Evolutionary conservation across 495 filamentous ascomycete genomes (phyloP), one percentile per base, ranked within the genome.

Genomic region (Diplogelasinospora grovesii): DNA sequence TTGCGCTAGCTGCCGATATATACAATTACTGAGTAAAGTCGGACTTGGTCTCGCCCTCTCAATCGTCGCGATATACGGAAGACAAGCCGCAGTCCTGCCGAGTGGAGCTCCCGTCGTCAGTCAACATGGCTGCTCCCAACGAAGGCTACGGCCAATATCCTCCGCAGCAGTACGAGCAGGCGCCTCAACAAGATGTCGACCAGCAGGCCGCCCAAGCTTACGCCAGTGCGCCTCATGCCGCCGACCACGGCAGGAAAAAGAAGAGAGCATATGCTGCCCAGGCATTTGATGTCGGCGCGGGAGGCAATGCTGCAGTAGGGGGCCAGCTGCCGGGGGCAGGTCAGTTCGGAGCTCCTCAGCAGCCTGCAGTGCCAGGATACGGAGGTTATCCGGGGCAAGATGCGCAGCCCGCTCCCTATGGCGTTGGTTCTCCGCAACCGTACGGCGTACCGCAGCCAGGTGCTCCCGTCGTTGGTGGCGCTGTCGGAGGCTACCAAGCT

Each of bases 261-360:
- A 94, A 95, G 73, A 74, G 88, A 62, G 79, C 82, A 28, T 98
- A 98, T 69, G 92, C 93, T 18, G 86, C 86, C 19, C 83, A 89
- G 59, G 90, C 89, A 5, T 98, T 90, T 60, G 93, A 95, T 8
- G 89, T 97, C 55, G 89, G 84, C 22, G 77, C 77, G 22, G 92
- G 92, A 50, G 85, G 83, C 53, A 98, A 98, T 77, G 80, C 86
- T 37, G 83, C 56, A 54, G 63, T 76, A 63, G 68, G 51, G 48
- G 64, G 53, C 53, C 67, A 61, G 60, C 37, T 34, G 32, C 61
- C 47, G 38, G 61, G 39, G 39, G 63, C 50, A 32, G 57, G 46
- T 24, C 59, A 61, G 41, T 61, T 59, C 40, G 60, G 59, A 41
- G 48, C 50, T 33, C 52, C 63, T 21, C 57, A 56, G 26, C 57